Conservation (phyloP, 805 yeast genomes). For the Yarrowia porcina region DNA sequence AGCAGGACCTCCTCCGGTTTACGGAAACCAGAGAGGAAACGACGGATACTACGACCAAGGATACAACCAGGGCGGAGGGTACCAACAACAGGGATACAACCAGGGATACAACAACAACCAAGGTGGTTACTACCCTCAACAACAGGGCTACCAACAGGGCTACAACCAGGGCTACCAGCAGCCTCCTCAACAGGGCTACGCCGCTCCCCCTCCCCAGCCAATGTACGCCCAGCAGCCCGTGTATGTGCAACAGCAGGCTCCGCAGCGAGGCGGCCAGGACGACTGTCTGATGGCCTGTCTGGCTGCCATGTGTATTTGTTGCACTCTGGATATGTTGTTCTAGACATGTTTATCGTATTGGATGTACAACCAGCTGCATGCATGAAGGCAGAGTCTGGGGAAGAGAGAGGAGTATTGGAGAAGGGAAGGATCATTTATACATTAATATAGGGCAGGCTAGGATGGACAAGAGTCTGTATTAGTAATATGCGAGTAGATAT, state of each 20-base stretch:
- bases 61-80: constrained; percentile 26
- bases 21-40: constrained; percentile 22
- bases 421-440: not conserved
- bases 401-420: too few species aligned
- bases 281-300: constrained; percentile 30
- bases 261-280: constrained; percentile 23
- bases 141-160: constrained; percentile 28
- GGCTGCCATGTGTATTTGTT: constrained; percentile 34
- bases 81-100: constrained; percentile 26
- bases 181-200: constrained; percentile 24
- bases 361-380: not conserved
- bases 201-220: constrained; percentile 28
- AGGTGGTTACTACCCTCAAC: constrained; percentile 28
- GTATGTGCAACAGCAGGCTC: constrained; percentile 30
- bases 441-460: not conserved
- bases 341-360: constrained; percentile 20
- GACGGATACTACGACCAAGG: constrained; percentile 26
- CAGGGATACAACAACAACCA: constrained; percentile 18
- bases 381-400: not conserved
- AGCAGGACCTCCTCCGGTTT: constrained; percentile 22
- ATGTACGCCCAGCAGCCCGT: constrained; percentile 26
- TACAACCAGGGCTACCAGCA: constrained; percentile 26
- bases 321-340: constrained; percentile 31
- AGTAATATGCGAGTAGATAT: too few species aligned
- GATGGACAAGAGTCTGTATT: too few species aligned